A percentile compares a stretch with the other conserved stretches of the same genome.
Evolutionary conservation across 805 yeast genomes (phyloP).

Genomic region (Huiozyma naganishii): DNA sequence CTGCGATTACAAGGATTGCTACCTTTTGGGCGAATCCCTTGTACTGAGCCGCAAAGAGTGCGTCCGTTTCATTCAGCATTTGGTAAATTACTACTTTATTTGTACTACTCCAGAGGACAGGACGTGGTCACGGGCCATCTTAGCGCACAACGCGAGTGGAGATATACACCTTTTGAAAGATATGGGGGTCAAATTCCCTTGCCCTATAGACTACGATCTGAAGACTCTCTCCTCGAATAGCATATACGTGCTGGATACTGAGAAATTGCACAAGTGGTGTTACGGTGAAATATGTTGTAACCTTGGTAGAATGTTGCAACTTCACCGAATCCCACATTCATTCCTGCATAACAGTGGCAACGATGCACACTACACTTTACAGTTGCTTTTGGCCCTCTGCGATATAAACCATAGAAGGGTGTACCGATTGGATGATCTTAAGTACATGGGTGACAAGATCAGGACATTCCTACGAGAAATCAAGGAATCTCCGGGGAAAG

Average conservation of each 20-base stretch:
- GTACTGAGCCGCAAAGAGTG: conserved; percentile 31
- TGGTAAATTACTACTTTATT: conserved; percentile 35
- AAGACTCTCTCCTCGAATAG: not conserved
- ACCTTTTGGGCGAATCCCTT: conserved; percentile 38
- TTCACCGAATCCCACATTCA: conserved; percentile 44
- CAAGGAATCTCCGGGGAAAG: conserved; percentile 2
- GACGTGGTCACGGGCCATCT: conserved; percentile 31
- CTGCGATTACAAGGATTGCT: conserved; percentile 40
- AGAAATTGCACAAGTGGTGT: conserved; percentile 31
- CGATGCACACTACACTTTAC: conserved; percentile 53
- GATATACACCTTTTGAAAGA: conserved; percentile 43
- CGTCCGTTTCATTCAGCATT: conserved; percentile 30
- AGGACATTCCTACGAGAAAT: not conserved
- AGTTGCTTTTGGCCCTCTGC: conserved; percentile 37
- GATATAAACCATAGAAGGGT: conserved; percentile 30
- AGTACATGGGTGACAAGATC: conserved; percentile 10
- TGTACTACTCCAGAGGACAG: conserved; percentile 18
- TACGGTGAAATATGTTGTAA: conserved; percentile 34
- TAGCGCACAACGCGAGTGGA: conserved; percentile 51
- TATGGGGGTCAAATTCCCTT: conserved; percentile 37
- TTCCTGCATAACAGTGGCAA: conserved; percentile 62
- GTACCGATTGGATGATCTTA: conserved; percentile 19
- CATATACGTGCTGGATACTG: conserved; percentile 36
- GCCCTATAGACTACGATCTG: conserved; percentile 1
- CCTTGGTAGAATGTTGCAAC: conserved; percentile 36